Percentiles rank a stretch among this genome's conserved stretches.
Conservation (phyloP, 805 yeast species). For the Wickerhamiella vanderwaltii region DNA sequence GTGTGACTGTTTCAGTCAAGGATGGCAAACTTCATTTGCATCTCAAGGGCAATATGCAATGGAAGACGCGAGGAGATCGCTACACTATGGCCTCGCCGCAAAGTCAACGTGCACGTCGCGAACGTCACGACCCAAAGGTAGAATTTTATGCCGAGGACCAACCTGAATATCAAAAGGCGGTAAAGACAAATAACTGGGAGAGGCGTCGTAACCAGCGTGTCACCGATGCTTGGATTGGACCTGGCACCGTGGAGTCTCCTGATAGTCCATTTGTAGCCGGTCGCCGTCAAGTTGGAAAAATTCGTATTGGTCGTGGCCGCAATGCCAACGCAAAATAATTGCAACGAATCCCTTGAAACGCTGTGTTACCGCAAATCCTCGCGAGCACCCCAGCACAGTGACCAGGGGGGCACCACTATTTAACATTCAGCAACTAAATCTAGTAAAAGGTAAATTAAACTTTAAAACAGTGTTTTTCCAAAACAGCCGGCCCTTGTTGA, state of each 20-base stretch:
- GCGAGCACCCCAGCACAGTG: too few species aligned
- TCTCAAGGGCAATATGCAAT: slow-evolving; percentile 79
- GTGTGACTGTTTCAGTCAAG: slow-evolving; percentile 78
- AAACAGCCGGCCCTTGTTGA: too few species aligned
- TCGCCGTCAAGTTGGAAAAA: slow-evolving; percentile 37
- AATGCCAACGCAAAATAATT: slow-evolving; percentile 41
- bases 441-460: too few species aligned
- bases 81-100: slow-evolving; percentile 81
- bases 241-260: slow-evolving; percentile 69
- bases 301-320: slow-evolving; percentile 76
- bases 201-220: slow-evolving; percentile 75
- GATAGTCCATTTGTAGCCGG: slow-evolving; percentile 77
- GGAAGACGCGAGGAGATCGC: slow-evolving; percentile 80
- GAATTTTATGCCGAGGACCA: slow-evolving; percentile 77
- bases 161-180: slow-evolving; percentile 78
- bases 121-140: slow-evolving; percentile 71
- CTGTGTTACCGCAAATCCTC: too few species aligned
- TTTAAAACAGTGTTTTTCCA: too few species aligned
- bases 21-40: slow-evolving; percentile 82
- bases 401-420: too few species aligned
- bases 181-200: slow-evolving; percentile 81
- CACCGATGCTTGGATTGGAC: slow-evolving; percentile 81
- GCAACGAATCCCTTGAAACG: too few species aligned
- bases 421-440: too few species aligned
- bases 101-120: slow-evolving; percentile 60